Evolutionary conservation across 2,329 filamentous ascomycete species (phyloP), one percentile per base, ranked within the genome.

Genomic region (Hypoxylon sp.): DNA sequence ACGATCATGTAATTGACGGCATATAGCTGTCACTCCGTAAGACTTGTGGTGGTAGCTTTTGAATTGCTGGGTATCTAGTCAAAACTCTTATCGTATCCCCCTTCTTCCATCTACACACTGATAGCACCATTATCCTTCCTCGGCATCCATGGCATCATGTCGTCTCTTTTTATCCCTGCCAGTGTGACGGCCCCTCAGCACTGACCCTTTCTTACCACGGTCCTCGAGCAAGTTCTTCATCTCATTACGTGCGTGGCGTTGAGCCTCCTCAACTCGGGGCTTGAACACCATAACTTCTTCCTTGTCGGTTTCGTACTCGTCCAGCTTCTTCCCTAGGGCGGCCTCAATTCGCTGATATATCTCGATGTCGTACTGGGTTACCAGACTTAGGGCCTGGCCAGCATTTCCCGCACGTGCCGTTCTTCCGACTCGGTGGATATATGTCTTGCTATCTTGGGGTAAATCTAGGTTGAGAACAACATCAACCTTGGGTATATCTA

Each of bases 401-500:
- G 90, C 91, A 79, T 95, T 95, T 31, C 94, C 94, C 0, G 94
- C 94, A 80, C 94, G 89, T 0, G 94, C 94, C 0, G 94, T 97
- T 73, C 94, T 91, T 20, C 94, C 94, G 0, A 97, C 94, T 58
- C 94, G 88, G 80, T 97, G 94, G 33, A 97, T 92, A 75, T 97
- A 97, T 0, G 94, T 97, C 81, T 97, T 97, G 74, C 89, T 92
- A 80, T 97, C 93, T 30, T 90, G 88, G 0, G 94, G 93, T 2
- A 97, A 82, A 76, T 97, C 94, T 72, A 91, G 92, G 81, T 97
- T 97, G 72, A 97, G 80, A 2, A 98, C 93, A 0, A 95, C 83
- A 72, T 97, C 94, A 11, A 98, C 94, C n/a, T 89, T 91, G 11
- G 94, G 94, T 51, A 98, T 97, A 83, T 98, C 95, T 6, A 98